A percentile compares a stretch with the other conserved stretches of the same genome.
These are phyloP conservation scores for Ilyonectria robusta DNA, from an alignment of 2,329 filamentous ascomycete species.

Conservation along the genomic window DNA sequence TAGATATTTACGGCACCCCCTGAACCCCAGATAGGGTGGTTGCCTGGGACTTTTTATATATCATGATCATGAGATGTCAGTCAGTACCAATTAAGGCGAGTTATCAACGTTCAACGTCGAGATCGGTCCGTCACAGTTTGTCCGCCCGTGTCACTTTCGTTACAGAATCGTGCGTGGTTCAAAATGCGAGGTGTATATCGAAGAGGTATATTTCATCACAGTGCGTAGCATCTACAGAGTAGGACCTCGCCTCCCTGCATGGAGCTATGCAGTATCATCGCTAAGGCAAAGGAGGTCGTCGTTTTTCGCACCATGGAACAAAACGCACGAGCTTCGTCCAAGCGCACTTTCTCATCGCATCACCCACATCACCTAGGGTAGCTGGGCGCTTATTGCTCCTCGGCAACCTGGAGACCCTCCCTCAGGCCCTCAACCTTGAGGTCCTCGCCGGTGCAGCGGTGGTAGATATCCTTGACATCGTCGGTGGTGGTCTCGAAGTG, in stretches of 20 bases:
- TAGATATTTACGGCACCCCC: conserved; percentile 41
- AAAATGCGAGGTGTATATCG: conserved; percentile 42
- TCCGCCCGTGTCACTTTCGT: too few species aligned
- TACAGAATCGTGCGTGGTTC: conserved; percentile 16
- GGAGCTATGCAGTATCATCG: conserved; percentile 28
- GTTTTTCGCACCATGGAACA: conserved; percentile 27
- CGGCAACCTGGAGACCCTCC: conserved; percentile 81
- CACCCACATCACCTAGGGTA: conserved; percentile 11
- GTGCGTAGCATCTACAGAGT: conserved; percentile 41
- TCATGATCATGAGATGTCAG: conserved; percentile 44
- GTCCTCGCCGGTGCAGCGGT: conserved; percentile 85
- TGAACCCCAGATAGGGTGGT: conserved; percentile 18
- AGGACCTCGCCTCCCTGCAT: conserved; percentile 26
- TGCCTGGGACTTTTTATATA: conserved; percentile 37
- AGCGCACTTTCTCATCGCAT: conserved; percentile 27
- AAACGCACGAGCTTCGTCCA: conserved; percentile 14
- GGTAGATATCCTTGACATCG: conserved; percentile 95
- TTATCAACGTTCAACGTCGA: conserved; percentile 6
- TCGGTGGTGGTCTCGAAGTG: conserved; percentile 96
- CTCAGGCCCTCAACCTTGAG: conserved; percentile 89
- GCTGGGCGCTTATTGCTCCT: conserved; percentile 66
- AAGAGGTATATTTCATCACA: conserved; percentile 49
- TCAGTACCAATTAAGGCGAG: conserved; percentile 30
- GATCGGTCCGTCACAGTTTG: neutral
- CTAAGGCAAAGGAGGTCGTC: conserved; percentile 25